A percentile compares a stretch with the other conserved stretches of the same genome.
These are phyloP conservation scores for Neltuma alba DNA, from an alignment of 306 rosid genomes.

Conservation along the genomic window DNA sequence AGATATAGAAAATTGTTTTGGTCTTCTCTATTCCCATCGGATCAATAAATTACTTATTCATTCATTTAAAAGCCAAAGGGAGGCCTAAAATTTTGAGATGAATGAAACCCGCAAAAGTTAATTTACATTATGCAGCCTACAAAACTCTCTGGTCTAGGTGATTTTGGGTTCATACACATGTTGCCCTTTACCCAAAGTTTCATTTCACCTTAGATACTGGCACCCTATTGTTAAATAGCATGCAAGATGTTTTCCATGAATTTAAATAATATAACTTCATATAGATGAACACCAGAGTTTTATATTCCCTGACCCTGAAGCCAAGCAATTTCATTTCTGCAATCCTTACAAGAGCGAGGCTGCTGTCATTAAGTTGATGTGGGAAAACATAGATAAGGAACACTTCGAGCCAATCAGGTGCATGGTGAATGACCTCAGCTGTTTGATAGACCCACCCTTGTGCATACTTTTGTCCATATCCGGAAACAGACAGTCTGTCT, in stretches of 20 bases:
- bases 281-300: conserved; percentile 1
- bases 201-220: background rate
- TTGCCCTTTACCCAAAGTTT: conserved; percentile 17
- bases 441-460: conserved; percentile 24
- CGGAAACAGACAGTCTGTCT: conserved; percentile 25
- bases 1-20: background rate
- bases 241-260: background rate
- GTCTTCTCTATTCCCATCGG: background rate
- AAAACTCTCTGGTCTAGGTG: conserved; percentile 19
- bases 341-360: conserved; percentile 22
- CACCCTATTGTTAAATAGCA: background rate
- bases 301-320: conserved; percentile 28
- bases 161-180: conserved; percentile 29
- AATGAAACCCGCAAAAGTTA: conserved; percentile 23
- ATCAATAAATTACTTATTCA: background rate
- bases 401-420: conserved; percentile 15
- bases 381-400: conserved; percentile 26
- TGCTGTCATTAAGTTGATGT: conserved; percentile 18
- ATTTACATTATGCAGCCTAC: background rate
- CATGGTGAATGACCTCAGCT: conserved; percentile 26
- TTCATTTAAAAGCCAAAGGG: background rate
- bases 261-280: conserved; percentile 24
- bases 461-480: background rate
- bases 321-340: conserved; percentile 26
- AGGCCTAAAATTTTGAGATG: background rate